These are phyloP conservation scores for Astraeus odoratus DNA, from an alignment of 768 basidiomycete species.

Conservation along the genomic window DNA sequence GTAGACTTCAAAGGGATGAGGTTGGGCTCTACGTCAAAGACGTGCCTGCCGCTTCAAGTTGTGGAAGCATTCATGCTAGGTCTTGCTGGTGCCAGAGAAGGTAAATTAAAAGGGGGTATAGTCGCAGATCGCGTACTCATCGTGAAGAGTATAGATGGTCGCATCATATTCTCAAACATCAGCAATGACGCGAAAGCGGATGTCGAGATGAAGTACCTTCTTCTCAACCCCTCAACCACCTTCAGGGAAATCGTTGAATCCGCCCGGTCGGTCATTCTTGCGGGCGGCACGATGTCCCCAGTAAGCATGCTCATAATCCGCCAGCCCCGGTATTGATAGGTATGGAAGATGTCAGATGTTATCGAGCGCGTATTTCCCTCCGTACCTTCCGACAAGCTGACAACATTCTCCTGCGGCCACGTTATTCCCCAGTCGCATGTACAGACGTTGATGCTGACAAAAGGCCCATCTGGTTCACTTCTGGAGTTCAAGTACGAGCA, in stretches of 20 bases:
- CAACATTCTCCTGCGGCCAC: conserved; percentile 86
- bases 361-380: conserved; percentile 70
- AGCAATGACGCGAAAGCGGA: conserved; percentile 31
- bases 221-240: conserved; percentile 83
- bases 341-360: conserved; percentile 76
- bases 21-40: conserved; percentile 21
- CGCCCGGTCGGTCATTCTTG: conserved; percentile 81
- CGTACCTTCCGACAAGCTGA: conserved; percentile 53
- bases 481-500: conserved; percentile 79
- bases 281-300: conserved; percentile 99
- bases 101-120: too few relatives aligned
- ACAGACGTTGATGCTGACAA: conserved; percentile 63
- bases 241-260: conserved; percentile 80
- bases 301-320: conserved; percentile 37
- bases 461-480: conserved; percentile 65
- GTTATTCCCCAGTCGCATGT: conserved; percentile 81
- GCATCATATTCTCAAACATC: conserved; percentile 54
- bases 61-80: conserved; percentile 77
- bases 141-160: conserved; percentile 59
- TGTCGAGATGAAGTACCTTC: conserved; percentile 80
- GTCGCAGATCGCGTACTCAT: neutral
- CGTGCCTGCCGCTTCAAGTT: conserved; percentile 69
- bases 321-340: conserved; percentile 2
- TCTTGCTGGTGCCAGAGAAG: conserved; percentile 72
- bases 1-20: conserved; percentile 6